A percentile compares a stretch with the other conserved stretches of the same genome.
Conservation (phyloP, 164 flowering plant species). For the Euptelea pleiosperma region DNA sequence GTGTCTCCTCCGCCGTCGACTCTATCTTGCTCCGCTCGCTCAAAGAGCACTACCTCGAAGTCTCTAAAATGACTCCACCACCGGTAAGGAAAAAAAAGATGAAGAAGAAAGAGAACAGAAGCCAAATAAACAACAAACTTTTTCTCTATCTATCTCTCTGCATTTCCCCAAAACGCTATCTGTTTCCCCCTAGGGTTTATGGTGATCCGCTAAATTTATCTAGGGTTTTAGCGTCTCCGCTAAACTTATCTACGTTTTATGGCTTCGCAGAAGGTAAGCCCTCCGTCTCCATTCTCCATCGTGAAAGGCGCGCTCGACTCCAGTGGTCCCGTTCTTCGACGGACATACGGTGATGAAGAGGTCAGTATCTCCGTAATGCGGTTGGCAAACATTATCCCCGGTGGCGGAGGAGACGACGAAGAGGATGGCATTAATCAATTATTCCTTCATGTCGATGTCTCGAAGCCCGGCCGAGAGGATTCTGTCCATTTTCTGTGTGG, state of each 20-base stretch:
- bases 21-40: slow-evolving; percentile 77
- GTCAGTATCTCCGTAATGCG: slow-evolving; percentile 64
- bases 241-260: neutral
- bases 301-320: slow-evolving; percentile 64
- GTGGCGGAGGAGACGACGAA: slow-evolving; percentile 39
- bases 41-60: slow-evolving; percentile 83
- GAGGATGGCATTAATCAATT: slow-evolving; percentile 67
- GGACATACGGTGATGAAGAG: slow-evolving; percentile 58
- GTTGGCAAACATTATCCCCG: slow-evolving; percentile 46
- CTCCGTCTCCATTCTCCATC: slow-evolving; percentile 65
- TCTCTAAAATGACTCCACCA: slow-evolving; percentile 78
- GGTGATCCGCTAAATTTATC: neutral
- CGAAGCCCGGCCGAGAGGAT: slow-evolving; percentile 51
- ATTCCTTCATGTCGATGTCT: slow-evolving; percentile 65
- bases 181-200: neutral
- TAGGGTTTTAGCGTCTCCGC: neutral
- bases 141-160: neutral
- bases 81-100: no score
- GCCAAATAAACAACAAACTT: neutral
- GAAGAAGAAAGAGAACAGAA: no score
- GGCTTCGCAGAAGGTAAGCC: slow-evolving; percentile 61
- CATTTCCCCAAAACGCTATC: neutral
- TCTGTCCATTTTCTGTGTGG: slow-evolving; percentile 75
- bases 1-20: slow-evolving; percentile 52
- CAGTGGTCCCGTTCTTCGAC: slow-evolving; percentile 58